Conservation (phyloP, 805 yeast genomes). For the Hanseniaspora occidentalis region DNA sequence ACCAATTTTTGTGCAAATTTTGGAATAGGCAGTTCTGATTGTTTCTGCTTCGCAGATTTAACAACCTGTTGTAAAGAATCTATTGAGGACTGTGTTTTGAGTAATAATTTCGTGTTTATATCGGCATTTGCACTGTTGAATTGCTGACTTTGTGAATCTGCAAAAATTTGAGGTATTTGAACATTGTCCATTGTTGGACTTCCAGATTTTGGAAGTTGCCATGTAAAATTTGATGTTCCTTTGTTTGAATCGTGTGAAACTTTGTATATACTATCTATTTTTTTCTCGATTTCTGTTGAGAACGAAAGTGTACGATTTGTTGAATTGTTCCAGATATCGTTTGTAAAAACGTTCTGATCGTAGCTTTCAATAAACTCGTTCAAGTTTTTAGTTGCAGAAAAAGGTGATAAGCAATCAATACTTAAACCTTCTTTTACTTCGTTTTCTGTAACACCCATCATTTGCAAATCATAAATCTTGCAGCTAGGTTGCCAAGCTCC, state of each 20-base stretch:
- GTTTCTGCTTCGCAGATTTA: background rate
- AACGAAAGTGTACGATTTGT: conserved; percentile 1
- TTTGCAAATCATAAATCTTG: conserved; percentile 86
- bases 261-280: background rate
- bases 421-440: conserved; percentile 56
- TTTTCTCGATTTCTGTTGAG: background rate
- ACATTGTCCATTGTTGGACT: conserved; percentile 15
- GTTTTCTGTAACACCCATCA: conserved; percentile 97
- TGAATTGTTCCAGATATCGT: conserved; percentile 4
- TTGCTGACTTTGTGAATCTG: conserved; percentile 9
- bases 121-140: background rate
- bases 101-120: no score
- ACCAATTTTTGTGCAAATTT: background rate
- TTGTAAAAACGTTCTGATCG: conserved; percentile 44
- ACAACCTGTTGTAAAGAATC: background rate
- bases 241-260: conserved; percentile 5
- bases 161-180: conserved; percentile 16
- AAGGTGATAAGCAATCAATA: conserved; percentile 41
- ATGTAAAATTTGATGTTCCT: conserved; percentile 8
- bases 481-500: conserved; percentile 85
- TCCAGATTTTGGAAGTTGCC: conserved; percentile 19
- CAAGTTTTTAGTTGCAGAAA: conserved; percentile 27
- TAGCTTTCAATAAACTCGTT: conserved; percentile 54
- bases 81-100: background rate
- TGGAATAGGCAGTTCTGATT: background rate